Base-by-base conservation (phyloP, 2,329 filamentous ascomycete genomes). In the Grosmannia serpens region DNA sequence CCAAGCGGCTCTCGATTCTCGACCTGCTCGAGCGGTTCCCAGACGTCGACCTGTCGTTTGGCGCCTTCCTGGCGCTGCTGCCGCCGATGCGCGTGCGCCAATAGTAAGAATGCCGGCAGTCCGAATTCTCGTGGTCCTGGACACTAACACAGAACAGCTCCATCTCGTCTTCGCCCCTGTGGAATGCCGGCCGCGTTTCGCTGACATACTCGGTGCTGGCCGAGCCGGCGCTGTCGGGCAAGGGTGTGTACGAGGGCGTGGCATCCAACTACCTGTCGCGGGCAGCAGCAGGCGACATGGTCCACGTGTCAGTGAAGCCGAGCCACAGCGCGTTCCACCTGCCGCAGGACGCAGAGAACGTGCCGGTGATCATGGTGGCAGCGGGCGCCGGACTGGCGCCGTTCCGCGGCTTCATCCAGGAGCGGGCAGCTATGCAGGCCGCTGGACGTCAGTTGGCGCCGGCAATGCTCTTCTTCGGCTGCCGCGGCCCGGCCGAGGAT, bases 81-180 rank as follows among this genome's bases (percentile, higher is more conserved):
- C 86, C 87, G 1, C 85, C 88, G 0, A 88, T 94, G 84, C 83
- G 87, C 31, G 78, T 88, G 46, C 80, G 87, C n/a, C 85, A 89
- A 69, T 91, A 91, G 59, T 60, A 58, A 17, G 58, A 20, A 17
- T 44, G 4, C n/a, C 38, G 2, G 15, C 11, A 13, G 13, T 9
- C 35, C 35, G 5, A 17, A 31, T 38, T 38, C 13, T 6, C 15
- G 35, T 2, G 35, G 9, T 15, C 13, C 38, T 17, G 26, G 3
- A 26, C 26, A 9, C 64, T 68, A 58, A 68, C 63, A 27, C 20
- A 44, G 41, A 11, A 24, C 57, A 76, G 74, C 64, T 88, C 84
- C 35, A 89, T 91, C 66, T 90, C 87, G 0, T 90, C 87, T 0
- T 89, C 87, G 0, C 86, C 87, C 0, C 75, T 89, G 0, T 75